A percentile compares a stretch with the other conserved stretches of the same genome.
Evolutionary conservation across 352 stramenopile species (phyloP).

Genomic region (Pythium guiyangense): DNA sequence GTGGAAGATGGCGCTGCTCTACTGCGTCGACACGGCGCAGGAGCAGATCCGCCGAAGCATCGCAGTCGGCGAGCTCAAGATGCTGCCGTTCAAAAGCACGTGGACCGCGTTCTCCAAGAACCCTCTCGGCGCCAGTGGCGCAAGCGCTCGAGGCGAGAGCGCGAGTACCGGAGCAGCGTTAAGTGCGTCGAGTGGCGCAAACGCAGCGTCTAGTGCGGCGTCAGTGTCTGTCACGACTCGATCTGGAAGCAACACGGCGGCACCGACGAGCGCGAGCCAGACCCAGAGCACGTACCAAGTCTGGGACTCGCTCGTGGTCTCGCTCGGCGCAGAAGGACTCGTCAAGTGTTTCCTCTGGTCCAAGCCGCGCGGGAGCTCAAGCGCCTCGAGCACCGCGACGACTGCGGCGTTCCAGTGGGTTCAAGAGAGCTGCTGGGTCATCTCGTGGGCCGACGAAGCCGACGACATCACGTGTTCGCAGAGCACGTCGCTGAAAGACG

Average conservation of each 20-base stretch:
- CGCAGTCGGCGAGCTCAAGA: conserved; percentile 50
- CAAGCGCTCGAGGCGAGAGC: neutral
- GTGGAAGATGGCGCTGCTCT: conserved; percentile 66
- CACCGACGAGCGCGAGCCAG: no score
- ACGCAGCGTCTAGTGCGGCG: neutral
- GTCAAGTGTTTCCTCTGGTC: conserved; percentile 81
- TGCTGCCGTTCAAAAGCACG: conserved; percentile 12
- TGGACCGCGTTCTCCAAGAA: conserved; percentile 4
- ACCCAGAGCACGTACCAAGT: conserved; percentile 6
- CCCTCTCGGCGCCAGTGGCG: neutral
- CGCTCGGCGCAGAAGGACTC: conserved; percentile 66
- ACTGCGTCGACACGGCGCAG: conserved; percentile 72
- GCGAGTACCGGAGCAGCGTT: neutral
- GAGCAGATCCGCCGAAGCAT: conserved; percentile 77
- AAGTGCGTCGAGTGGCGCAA: neutral
- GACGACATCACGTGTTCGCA: conserved; percentile 84
- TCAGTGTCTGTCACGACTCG: neutral
- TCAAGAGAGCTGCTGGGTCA: conserved; percentile 77
- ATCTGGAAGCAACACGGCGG: no score
- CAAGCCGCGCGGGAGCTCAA: conserved; percentile 41
- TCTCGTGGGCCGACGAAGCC: conserved; percentile 80
- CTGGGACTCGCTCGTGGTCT: conserved; percentile 76
- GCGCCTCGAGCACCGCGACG: conserved; percentile 1
- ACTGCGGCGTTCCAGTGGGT: conserved; percentile 50
- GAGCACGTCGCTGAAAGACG: conserved; percentile 71